These are phyloP conservation scores for Talaromyces sp. DNA, from an alignment of 2,329 filamentous ascomycete genomes.

Conservation along the genomic window DNA sequence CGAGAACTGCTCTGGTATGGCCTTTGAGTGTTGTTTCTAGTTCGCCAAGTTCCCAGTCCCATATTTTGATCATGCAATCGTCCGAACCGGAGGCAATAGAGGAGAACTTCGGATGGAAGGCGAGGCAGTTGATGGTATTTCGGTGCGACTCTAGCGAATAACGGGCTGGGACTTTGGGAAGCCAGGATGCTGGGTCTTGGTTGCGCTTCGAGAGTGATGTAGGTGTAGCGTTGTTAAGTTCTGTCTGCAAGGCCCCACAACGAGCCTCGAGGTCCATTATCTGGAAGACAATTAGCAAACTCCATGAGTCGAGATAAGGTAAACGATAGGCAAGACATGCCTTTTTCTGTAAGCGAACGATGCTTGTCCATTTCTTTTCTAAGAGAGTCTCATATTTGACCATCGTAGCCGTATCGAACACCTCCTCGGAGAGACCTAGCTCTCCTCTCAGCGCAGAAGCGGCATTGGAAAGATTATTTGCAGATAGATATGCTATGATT, in stretches of 20 bases:
- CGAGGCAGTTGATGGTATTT: constrained; percentile 76
- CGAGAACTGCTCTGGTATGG: constrained; percentile 82
- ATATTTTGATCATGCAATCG: constrained; percentile 92
- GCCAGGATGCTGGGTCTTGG: constrained; percentile 80
- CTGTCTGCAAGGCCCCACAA: constrained; percentile 69
- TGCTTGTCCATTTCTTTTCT: constrained; percentile 98
- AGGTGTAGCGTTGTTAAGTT: constrained; percentile 79
- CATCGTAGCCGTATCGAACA: constrained; percentile 73
- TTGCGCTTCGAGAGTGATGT: constrained; percentile 73
- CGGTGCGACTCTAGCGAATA: constrained; percentile 82
- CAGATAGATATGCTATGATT: constrained; percentile 81
- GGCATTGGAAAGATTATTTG: constrained; percentile 66
- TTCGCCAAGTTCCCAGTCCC: constrained; percentile 94
- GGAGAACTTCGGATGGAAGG: constrained; percentile 89
- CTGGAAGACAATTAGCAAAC: constrained; percentile 43
- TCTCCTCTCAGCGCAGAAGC: constrained; percentile 73
- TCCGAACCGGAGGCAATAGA: constrained; percentile 87
- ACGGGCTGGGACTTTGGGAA: constrained; percentile 76
- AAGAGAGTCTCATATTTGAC: constrained; percentile 94
- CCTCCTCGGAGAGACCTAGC: constrained; percentile 56
- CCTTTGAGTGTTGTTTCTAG: constrained; percentile 87
- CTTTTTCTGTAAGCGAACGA: constrained; percentile 94
- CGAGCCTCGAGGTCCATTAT: constrained; percentile 89
- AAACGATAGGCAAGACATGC: constrained; percentile 41
- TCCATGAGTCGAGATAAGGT: not conserved